Conservation (phyloP, 371 early-diverging fungal species). For the Mortierella sp. region DNA sequence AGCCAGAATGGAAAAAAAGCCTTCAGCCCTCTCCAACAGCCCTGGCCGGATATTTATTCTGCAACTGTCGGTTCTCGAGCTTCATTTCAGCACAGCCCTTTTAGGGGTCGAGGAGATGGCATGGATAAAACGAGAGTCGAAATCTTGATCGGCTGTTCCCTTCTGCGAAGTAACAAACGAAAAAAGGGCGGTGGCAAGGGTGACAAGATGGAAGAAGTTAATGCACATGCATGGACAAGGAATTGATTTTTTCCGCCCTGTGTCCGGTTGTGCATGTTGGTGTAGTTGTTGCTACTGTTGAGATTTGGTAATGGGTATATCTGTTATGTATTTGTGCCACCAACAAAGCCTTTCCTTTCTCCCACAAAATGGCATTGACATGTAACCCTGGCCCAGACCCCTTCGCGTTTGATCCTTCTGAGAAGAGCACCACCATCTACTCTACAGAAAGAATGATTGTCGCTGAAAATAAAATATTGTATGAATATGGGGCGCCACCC, state of each 20-base stretch:
- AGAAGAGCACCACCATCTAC: no score
- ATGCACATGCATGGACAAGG: background rate
- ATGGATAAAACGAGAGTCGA: no score
- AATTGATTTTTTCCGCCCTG: background rate
- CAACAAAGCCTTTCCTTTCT: constrained; percentile 3
- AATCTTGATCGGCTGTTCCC: no score
- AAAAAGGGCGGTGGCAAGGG: background rate
- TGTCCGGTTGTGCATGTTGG: background rate
- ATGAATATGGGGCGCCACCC: no score
- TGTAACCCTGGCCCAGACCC: no score
- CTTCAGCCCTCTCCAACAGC: background rate
- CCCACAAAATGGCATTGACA: no score
- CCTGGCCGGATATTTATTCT: background rate
- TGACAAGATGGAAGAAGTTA: background rate
- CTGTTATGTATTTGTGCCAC: background rate
- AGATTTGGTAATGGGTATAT: background rate
- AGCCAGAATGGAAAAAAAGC: background rate
- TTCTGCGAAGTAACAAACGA: background rate
- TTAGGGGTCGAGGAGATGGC: background rate
- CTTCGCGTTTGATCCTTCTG: no score
- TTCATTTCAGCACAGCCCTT: background rate
- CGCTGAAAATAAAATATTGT: no score
- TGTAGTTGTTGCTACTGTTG: background rate
- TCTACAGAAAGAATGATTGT: no score
- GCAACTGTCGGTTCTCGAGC: background rate